These are phyloP conservation scores for Fusarium avenaceum DNA, from an alignment of 2,329 filamentous ascomycete species.

Conservation along the genomic window DNA sequence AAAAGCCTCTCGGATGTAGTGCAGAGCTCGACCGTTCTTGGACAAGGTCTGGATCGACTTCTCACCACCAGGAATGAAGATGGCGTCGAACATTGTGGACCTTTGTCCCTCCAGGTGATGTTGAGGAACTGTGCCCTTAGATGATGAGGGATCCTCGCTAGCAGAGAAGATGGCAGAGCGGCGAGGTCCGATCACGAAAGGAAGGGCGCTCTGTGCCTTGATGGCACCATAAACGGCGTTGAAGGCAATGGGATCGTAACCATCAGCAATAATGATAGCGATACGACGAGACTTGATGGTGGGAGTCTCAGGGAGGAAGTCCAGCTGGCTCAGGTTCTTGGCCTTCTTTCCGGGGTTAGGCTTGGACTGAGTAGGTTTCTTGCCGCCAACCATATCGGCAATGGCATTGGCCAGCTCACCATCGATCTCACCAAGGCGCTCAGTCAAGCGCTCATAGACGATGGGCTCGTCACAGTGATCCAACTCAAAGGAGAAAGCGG, in stretches of 20 bases:
- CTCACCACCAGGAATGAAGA: conserved; percentile 81
- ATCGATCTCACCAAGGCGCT: conserved; percentile 80
- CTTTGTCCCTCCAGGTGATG: conserved; percentile 86
- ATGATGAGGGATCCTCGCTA: conserved; percentile 65
- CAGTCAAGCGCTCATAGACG: conserved; percentile 78
- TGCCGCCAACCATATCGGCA: conserved; percentile 77
- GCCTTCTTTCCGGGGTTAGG: conserved; percentile 76
- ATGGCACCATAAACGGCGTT: conserved; percentile 74
- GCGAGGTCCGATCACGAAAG: conserved; percentile 79
- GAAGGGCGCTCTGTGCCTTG: conserved; percentile 72
- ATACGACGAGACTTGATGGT: conserved; percentile 80
- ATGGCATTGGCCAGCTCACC: conserved; percentile 76
- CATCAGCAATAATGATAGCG: conserved; percentile 82
- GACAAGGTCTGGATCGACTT: conserved; percentile 72
- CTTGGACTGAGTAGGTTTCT: conserved; percentile 66
- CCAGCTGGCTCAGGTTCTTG: conserved; percentile 77
- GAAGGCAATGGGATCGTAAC: conserved; percentile 77
- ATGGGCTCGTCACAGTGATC: conserved; percentile 85
- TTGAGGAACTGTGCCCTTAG: conserved; percentile 73
- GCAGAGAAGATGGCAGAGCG: conserved; percentile 75
- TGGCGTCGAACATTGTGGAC: conserved; percentile 83
- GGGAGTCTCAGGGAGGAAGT: conserved; percentile 72
- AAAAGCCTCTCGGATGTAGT: conserved; percentile 85
- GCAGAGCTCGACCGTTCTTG: conserved; percentile 78
- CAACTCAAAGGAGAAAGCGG: conserved; percentile 80